phyloP scores from a whole-genome alignment of 2,329 filamentous ascomycete genomes.

The Beauveria caledonica region DNA sequence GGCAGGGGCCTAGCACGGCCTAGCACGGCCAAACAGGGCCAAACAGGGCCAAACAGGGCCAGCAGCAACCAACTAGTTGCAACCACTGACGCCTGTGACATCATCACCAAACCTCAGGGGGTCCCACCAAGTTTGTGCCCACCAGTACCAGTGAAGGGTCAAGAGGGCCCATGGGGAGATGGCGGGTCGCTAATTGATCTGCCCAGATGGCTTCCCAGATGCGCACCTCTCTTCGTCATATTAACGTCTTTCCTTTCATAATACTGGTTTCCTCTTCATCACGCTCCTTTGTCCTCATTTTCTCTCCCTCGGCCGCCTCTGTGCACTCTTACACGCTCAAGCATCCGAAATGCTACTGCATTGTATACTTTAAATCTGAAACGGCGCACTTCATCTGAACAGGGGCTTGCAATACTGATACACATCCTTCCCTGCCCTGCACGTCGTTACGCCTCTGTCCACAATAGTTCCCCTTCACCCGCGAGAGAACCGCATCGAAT shows the following conservation, averaged over 20 bases:
- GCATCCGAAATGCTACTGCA: background rate
- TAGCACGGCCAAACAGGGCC: background rate
- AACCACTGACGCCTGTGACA: slow-evolving; percentile 4
- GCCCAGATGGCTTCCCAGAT: background rate
- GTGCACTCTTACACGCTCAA: background rate
- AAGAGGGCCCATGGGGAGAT: background rate
- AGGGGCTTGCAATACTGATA: background rate
- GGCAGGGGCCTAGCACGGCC: background rate
- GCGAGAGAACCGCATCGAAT: background rate
- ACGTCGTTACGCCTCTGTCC: background rate
- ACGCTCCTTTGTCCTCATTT: background rate
- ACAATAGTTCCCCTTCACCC: background rate
- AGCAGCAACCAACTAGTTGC: background rate
- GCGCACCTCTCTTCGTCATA: background rate
- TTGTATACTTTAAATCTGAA: background rate
- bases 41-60: background rate
- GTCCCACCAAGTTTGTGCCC: slow-evolving; percentile 2
- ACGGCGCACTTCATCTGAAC: background rate
- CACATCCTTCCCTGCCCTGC: background rate
- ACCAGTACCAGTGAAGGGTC: no score
- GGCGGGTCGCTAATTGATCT: background rate
- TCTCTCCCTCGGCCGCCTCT: background rate
- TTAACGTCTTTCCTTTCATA: background rate
- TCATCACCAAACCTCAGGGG: slow-evolving; percentile 6
- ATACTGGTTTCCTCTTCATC: background rate